Evolutionary conservation across 306 rosid genomes (phyloP).

Genomic region (Erythrophleum fordii): DNA sequence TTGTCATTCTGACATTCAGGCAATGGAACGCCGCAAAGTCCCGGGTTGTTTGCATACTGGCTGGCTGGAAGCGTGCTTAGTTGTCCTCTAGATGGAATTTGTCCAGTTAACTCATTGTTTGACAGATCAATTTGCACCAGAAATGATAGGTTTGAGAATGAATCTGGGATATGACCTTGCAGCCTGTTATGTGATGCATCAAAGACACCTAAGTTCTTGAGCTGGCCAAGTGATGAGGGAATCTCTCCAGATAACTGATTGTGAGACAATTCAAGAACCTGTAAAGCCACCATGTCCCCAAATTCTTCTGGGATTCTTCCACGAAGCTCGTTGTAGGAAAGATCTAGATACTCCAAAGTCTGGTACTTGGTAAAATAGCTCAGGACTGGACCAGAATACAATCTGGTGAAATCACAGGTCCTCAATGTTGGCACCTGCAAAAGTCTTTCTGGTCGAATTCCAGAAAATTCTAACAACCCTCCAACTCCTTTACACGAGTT

Average conservation of each 20-base stretch:
- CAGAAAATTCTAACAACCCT: conserved; percentile 89
- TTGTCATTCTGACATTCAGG: conserved; percentile 64
- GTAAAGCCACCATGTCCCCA: conserved; percentile 92
- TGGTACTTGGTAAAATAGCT: conserved; percentile 90
- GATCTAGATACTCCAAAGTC: conserved; percentile 92
- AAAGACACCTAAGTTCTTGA: conserved; percentile 84
- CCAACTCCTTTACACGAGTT: conserved; percentile 94
- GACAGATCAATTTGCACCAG: conserved; percentile 94
- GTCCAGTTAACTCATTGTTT: conserved; percentile 82
- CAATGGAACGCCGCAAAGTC: conserved; percentile 96
- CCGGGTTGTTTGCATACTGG: conserved; percentile 90
- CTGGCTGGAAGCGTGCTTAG: conserved; percentile 90
- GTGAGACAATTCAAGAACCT: conserved; percentile 92
- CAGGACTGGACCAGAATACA: conserved; percentile 90
- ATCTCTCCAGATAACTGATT: conserved; percentile 95
- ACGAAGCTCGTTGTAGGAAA: conserved; percentile 86
- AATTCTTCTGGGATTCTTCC: conserved; percentile 90
- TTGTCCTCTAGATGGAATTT: conserved; percentile 91
- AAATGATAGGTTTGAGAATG: conserved; percentile 90
- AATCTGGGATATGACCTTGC: conserved; percentile 94
- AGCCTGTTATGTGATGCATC: conserved; percentile 90
- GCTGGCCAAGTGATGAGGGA: conserved; percentile 81
- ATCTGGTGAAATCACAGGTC: conserved; percentile 87
- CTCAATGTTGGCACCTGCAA: conserved; percentile 77
- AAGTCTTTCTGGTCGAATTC: conserved; percentile 89